Evolutionary conservation across 1,139 yeast species (phyloP), one percentile per base, ranked within the genome.

Genomic region (Geotrichum klebahnii): DNA sequence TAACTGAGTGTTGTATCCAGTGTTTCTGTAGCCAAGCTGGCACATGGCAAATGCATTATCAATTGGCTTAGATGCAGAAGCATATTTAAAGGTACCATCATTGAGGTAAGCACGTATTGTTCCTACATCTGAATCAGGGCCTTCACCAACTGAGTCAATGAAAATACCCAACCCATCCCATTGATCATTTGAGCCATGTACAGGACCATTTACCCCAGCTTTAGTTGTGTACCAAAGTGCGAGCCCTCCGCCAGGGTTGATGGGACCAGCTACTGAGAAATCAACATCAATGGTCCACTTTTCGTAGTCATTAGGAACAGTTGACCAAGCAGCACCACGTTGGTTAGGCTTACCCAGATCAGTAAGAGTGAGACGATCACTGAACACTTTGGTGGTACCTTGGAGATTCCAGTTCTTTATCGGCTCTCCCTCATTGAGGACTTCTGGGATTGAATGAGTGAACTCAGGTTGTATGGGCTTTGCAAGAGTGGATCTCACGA

Each of bases 121-220:
- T 9, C 72, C 73, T 12, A 51, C 60, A 12, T 56, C 56, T 2
- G 45, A 29, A 6, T 37, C 44, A 5, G 51, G 35, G 24, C 56
- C 47, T 20, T 48, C 40, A 24, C 50, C 57, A 14, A 48, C 54
- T 51, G 63, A 50, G 59, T 70, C 74, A 29, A 70, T 53, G 46
- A 68, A 58, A 19, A 70, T 48, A 4, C 67, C 73, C 44, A 70
- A 56, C 1, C 74, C 74, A 52, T 70, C 73, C 72, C 73, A 70
- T 19, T 53, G 48, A 44, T 70, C 73, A 23, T 59, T 51, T 3
- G 67, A 60, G 10, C 74, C 74, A 53, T 67, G 66, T 4, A 67
- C 64, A 1, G 69, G 64, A 4, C 74, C 74, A 1, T 43, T 50
- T 22, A 55, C 55, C 34, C 57, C 57, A 5, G 60, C 59, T 24